phyloP scores from a whole-genome alignment of 2,329 filamentous ascomycete species.

The Fusarium sp. region DNA sequence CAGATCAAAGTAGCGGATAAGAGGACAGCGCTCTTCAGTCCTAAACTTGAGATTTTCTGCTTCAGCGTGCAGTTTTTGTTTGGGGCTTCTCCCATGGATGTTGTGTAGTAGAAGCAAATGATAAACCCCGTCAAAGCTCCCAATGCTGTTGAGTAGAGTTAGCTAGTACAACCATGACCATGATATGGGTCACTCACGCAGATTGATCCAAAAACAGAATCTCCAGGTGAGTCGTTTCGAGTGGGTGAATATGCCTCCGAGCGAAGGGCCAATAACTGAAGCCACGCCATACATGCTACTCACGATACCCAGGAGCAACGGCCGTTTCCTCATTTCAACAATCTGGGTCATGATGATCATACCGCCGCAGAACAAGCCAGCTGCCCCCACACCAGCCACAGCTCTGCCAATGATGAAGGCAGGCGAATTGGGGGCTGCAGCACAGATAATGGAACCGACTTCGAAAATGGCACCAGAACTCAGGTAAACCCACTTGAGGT shows the following conservation, averaged over 20 bases:
- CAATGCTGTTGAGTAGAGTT: conserved; percentile 3
- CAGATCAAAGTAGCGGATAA: conserved; percentile 27
- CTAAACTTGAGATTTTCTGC: conserved; percentile 22
- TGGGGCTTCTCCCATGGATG: conserved; percentile 23
- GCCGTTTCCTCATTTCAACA: conserved; percentile 31
- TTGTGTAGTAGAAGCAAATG: conserved; percentile 26
- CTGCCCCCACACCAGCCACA: conserved; percentile 54
- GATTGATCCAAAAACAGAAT: conserved; percentile 46
- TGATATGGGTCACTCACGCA: conserved; percentile 21
- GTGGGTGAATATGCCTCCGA: conserved; percentile 43
- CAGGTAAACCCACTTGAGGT: conserved; percentile 52
- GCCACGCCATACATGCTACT: conserved; percentile 45
- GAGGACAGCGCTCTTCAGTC: conserved; percentile 34
- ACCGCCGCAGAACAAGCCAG: conserved; percentile 35
- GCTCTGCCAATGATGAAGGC: conserved; percentile 58
- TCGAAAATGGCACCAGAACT: conserved; percentile 45
- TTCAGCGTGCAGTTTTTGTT: background rate
- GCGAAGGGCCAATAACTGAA: conserved; percentile 33
- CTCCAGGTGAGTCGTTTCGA: conserved; percentile 40
- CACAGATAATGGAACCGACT: conserved; percentile 48
- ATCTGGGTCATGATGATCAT: conserved; percentile 33
- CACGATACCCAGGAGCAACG: conserved; percentile 32
- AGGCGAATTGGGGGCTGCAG: conserved; percentile 50
- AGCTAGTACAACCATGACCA: rapidly evolving
- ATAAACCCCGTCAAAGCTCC: conserved; percentile 28